Base-by-base conservation (phyloP, 768 basidiomycete species). In the Suillus variegatus region DNA sequence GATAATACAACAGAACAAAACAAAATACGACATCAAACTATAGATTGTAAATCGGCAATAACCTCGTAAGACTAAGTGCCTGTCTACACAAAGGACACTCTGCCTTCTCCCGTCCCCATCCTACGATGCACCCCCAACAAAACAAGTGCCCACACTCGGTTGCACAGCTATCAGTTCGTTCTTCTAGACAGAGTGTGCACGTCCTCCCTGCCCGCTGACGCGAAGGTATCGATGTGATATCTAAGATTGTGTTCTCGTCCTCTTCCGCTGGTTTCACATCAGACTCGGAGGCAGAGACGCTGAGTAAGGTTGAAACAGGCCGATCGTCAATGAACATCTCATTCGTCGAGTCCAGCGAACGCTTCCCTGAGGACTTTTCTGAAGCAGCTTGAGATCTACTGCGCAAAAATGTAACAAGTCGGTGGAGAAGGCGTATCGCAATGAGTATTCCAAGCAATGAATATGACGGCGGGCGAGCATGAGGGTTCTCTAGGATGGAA, bases 71-170 rank as follows among this genome's bases (percentile, higher is more conserved):
- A 75, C 83, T 85, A 65, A 95, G 75, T 12, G 84, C 83, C 74
- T 95, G 94, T 68, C 94, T 85, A 76, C 94, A 95, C 8, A 95
- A 79, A 3, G 94, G 94, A 75, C 94, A 95, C 76, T 95, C 94
- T 10, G 93, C 84, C 86, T 94, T 95, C 75, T 95, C 94, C 74
- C 90, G 81, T 16, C 91, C 93, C 94, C 94, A 95, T 12, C 89
- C 91, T 52, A 92, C 87, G 47, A 95, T 92, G 70, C 94, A 95
- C 69, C 82, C 87, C 94, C 94, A 95, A 69, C 93, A 94, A 73
- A 95, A 95, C 55, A 95, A 72, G 75, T 95, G 94, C 0, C 94
- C 94, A 68, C 94, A 95, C 74, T 95, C 94, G 0, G 94, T 95
- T 36, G 89, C 86, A 72, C 88, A 89, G 69, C 87, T 93, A 65